A percentile compares a stretch with the other conserved stretches of the same genome.
Evolutionary conservation across 106 monocot genomes (phyloP).

Genomic region (Allium fistulosum): DNA sequence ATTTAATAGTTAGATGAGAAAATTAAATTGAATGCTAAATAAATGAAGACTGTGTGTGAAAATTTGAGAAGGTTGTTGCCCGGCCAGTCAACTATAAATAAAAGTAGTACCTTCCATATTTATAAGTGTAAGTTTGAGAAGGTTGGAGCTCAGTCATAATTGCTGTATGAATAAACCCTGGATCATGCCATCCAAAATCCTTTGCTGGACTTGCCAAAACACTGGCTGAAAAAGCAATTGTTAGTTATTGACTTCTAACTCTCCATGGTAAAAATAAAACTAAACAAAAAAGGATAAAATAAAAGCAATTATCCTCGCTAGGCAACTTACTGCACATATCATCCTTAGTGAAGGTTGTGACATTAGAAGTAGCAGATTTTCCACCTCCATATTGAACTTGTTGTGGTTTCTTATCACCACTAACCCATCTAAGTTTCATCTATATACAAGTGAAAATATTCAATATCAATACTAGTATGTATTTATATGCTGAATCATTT

Average conservation of each 20-base stretch:
- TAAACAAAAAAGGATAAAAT: neutral
- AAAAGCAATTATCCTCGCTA: neutral
- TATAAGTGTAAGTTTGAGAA: slow-evolving; percentile 43
- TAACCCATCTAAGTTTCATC: slow-evolving; percentile 75
- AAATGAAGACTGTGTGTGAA: neutral
- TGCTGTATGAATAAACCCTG: slow-evolving; percentile 73
- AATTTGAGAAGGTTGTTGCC: neutral
- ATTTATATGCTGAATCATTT: too few relatives aligned
- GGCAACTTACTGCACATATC: slow-evolving; percentile 66
- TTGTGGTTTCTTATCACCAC: slow-evolving; percentile 49
- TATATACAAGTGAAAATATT: slow-evolving; percentile 2
- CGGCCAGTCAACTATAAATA: neutral
- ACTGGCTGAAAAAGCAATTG: slow-evolving; percentile 5
- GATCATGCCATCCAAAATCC: slow-evolving; percentile 85
- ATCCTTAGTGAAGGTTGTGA: slow-evolving; percentile 38
- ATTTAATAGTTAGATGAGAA: neutral
- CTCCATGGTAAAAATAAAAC: too few relatives aligned
- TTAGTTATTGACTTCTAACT: neutral
- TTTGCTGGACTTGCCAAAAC: slow-evolving; percentile 45
- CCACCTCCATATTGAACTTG: slow-evolving; percentile 38
- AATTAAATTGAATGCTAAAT: neutral
- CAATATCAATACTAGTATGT: neutral
- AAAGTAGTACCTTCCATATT: slow-evolving; percentile 48
- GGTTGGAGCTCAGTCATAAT: slow-evolving; percentile 53
- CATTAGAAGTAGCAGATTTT: slow-evolving; percentile 25